These are phyloP conservation scores for Fraxinus latifolia DNA, from an alignment of 305 asterid genomes.

Conservation along the genomic window DNA sequence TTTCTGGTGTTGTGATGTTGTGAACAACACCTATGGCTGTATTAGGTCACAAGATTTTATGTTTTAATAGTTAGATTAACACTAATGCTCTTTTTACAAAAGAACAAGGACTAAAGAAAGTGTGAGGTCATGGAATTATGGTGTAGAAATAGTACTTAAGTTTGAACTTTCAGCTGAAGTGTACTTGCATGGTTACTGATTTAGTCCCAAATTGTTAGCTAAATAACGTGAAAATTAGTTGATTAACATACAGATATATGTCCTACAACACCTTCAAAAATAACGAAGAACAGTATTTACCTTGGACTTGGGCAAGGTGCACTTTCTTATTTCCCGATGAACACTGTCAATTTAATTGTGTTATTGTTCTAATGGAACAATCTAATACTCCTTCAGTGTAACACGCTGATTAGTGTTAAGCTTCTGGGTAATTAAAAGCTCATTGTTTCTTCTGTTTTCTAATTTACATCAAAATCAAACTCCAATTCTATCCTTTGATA, in stretches of 20 bases:
- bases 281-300: background rate
- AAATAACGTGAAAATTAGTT: background rate
- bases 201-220: background rate
- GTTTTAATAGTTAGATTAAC: background rate
- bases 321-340: background rate
- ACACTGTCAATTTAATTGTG: background rate
- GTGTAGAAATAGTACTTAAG: background rate
- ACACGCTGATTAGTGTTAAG: background rate
- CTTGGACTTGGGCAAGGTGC: slow-evolving; percentile 7
- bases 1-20: background rate
- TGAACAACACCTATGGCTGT: background rate
- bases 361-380: background rate
- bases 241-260: background rate
- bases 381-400: background rate
- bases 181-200: background rate
- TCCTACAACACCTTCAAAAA: background rate
- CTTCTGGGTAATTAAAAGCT: background rate
- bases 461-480: background rate
- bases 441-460: background rate
- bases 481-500: background rate
- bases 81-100: background rate
- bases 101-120: background rate
- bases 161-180: background rate
- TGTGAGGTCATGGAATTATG: background rate
- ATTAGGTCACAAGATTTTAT: background rate